phyloP scores from a whole-genome alignment of 1,284 basidiomycete genomes.

The Sanguinoderma infundibulare region DNA sequence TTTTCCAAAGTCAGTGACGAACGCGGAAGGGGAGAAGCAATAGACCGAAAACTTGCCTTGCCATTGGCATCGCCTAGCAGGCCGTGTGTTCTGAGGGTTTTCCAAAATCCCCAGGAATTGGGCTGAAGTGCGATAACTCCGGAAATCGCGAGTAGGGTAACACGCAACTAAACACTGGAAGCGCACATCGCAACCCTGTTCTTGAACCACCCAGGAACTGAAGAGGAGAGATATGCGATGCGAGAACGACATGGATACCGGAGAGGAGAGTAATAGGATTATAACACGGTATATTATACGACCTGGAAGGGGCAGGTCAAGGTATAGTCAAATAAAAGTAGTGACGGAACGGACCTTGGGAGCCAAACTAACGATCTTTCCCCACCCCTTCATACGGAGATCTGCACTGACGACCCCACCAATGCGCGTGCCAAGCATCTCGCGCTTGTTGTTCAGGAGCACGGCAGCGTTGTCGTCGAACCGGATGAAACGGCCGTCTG shows the following conservation, averaged over 20 bases:
- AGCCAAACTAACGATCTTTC: constrained; percentile 91
- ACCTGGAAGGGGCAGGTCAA: constrained; percentile 6
- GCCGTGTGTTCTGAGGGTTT: too few relatives aligned
- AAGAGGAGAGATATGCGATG: too few relatives aligned
- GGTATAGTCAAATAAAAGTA: background rate
- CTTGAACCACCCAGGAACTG: too few relatives aligned
- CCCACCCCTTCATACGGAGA: constrained; percentile 91
- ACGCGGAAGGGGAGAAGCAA: too few relatives aligned
- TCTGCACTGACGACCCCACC: constrained; percentile 94
- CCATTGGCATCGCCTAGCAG: too few relatives aligned
- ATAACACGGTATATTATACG: constrained; percentile 18
- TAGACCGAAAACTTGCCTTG: too few relatives aligned
- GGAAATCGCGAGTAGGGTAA: too few relatives aligned
- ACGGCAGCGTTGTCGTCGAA: constrained; percentile 99
- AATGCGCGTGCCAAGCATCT: constrained; percentile 95
- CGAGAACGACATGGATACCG: background rate
- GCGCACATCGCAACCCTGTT: too few relatives aligned
- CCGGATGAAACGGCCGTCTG: constrained; percentile 86
- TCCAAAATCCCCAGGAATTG: too few relatives aligned
- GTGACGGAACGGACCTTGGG: constrained; percentile 71
- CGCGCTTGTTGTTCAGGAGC: constrained; percentile 94
- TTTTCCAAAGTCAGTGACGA: too few relatives aligned
- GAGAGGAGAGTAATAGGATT: constrained; percentile 5
- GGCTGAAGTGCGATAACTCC: too few relatives aligned
- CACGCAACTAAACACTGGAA: too few relatives aligned